phyloP scores from a whole-genome alignment of 2,329 filamentous ascomycete genomes.

The Teratosphaeriaceae sp. region DNA sequence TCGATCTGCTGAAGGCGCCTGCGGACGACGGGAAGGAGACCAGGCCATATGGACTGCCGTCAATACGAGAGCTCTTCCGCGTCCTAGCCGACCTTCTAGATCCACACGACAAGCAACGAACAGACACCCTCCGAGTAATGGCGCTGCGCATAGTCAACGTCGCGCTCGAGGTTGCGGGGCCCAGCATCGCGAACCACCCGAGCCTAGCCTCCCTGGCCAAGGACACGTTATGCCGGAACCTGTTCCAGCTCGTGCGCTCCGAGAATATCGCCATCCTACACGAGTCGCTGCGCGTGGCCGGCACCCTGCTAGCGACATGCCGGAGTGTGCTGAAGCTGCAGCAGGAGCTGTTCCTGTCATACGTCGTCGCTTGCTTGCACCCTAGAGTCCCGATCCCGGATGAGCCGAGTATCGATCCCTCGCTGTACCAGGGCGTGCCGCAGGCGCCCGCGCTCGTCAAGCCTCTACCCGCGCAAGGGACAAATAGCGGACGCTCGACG shows the following conservation, averaged over 20 bases:
- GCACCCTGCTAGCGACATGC: constrained; percentile 85
- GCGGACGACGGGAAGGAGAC: constrained; percentile 50
- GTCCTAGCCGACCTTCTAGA: constrained; percentile 91
- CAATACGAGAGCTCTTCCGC: constrained; percentile 87
- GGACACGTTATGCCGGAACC: constrained; percentile 84
- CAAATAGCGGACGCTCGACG: constrained; percentile 74
- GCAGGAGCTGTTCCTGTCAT: constrained; percentile 92
- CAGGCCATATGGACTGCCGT: constrained; percentile 86
- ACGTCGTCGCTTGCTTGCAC: constrained; percentile 88
- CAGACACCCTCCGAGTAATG: constrained; percentile 95
- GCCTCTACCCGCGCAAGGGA: constrained; percentile 55
- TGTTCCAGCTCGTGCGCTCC: constrained; percentile 93
- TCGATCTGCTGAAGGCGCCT: constrained; percentile 36
- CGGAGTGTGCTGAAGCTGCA: constrained; percentile 87
- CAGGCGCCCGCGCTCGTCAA: constrained; percentile 85
- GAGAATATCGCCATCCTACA: constrained; percentile 95
- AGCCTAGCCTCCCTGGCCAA: constrained; percentile 81
- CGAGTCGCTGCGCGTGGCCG: constrained; percentile 85
- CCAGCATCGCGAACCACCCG: constrained; percentile 88
- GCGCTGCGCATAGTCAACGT: constrained; percentile 95
- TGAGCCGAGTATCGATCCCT: constrained; percentile 83
- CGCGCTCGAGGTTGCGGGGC: constrained; percentile 89
- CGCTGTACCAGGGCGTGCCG: constrained; percentile 86
- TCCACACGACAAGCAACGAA: constrained; percentile 86
- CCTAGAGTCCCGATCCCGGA: constrained; percentile 89